Evolutionary conservation across 257 asterid genomes (phyloP).

Genomic region (Petunia secreta): DNA sequence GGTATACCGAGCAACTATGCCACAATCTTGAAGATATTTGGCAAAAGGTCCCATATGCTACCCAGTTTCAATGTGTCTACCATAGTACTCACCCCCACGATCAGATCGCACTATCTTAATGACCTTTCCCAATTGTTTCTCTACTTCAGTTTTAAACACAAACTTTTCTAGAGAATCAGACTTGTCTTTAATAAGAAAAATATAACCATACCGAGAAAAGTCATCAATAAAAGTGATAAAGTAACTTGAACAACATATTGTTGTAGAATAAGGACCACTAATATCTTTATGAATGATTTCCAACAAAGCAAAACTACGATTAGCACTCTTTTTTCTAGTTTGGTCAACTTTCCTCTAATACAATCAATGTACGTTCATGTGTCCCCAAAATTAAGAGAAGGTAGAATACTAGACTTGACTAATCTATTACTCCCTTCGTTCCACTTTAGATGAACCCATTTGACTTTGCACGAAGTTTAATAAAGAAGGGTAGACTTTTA

Average conservation of each 20-base stretch:
- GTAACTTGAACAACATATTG: background rate
- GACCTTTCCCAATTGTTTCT: background rate
- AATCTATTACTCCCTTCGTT: background rate
- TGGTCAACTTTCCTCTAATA: background rate
- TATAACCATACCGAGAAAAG: background rate
- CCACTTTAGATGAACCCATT: no score
- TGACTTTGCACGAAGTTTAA: no score
- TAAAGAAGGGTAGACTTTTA: no score
- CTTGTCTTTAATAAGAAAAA: background rate
- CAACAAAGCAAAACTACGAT: background rate
- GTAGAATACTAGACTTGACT: conserved; percentile 9
- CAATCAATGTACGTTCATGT: background rate
- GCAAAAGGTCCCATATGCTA: background rate
- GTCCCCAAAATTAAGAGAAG: background rate
- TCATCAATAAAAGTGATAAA: conserved; percentile 17
- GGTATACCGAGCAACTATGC: background rate
- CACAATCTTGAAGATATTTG: background rate
- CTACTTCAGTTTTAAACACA: background rate
- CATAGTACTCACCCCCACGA: background rate
- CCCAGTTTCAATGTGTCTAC: background rate
- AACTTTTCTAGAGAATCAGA: background rate
- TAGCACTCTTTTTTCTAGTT: background rate
- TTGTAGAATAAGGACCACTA: background rate
- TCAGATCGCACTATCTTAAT: background rate
- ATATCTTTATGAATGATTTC: background rate